Conservation (phyloP, 257 asterid genomes). For the Solanum raphanifolium region DNA sequence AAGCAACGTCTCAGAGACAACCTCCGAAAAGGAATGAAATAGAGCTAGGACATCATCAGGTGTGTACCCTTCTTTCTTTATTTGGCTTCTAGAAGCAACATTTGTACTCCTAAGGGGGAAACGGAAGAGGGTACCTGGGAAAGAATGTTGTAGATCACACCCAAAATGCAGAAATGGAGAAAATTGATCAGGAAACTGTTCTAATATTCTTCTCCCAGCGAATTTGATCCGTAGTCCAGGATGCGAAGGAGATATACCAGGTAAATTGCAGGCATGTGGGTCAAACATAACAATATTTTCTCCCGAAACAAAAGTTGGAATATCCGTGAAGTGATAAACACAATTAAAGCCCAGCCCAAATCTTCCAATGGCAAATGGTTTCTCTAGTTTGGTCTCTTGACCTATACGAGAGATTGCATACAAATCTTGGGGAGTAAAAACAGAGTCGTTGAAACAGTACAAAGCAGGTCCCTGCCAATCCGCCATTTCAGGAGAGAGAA, state of each 20-base stretch:
- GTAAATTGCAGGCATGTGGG: slow-evolving; percentile 91
- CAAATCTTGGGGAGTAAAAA: slow-evolving; percentile 90
- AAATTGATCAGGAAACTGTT: slow-evolving; percentile 96
- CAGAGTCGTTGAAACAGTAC: slow-evolving; percentile 92
- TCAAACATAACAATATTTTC: slow-evolving; percentile 96
- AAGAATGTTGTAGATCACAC: slow-evolving; percentile 71
- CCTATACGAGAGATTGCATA: slow-evolving; percentile 97
- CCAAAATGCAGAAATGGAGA: slow-evolving; percentile 93
- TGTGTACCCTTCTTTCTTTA: slow-evolving; percentile 68
- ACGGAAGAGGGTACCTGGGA: slow-evolving; percentile 92
- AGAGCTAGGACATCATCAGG: slow-evolving; percentile 80
- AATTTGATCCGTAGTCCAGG: slow-evolving; percentile 92
- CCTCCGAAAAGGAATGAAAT: slow-evolving; percentile 75
- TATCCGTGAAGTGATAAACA: slow-evolving; percentile 91
- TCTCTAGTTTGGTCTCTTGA: slow-evolving; percentile 94
- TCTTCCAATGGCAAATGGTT: slow-evolving; percentile 96
- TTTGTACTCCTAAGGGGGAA: slow-evolving; percentile 73
- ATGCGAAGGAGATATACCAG: slow-evolving; percentile 93
- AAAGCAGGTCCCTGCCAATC: slow-evolving; percentile 99
- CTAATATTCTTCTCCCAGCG: slow-evolving; percentile 64
- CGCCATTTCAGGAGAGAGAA: slow-evolving; percentile 98
- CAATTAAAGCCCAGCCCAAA: slow-evolving; percentile 94
- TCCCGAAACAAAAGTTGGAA: slow-evolving; percentile 93
- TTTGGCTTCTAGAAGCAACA: slow-evolving; percentile 88
- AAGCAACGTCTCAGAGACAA: slow-evolving; percentile 69